These are phyloP conservation scores for Cladorrhinum samala DNA, from an alignment of 495 filamentous ascomycete species.

Conservation along the genomic window DNA sequence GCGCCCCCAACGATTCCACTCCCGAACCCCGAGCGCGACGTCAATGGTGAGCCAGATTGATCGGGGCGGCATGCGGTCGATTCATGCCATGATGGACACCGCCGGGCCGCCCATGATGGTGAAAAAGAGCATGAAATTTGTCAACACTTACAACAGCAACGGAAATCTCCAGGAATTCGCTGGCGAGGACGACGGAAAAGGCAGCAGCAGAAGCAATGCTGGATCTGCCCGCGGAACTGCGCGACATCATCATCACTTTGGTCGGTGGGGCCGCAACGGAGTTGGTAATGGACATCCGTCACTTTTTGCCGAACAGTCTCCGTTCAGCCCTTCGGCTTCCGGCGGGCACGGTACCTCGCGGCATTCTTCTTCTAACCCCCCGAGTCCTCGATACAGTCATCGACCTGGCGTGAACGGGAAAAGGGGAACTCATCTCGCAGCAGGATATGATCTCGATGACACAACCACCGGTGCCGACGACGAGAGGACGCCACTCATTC, in stretches of 20 bases:
- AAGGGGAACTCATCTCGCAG: slow-evolving; percentile 25
- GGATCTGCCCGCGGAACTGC: slow-evolving; percentile 60
- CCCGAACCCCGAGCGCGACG: slow-evolving; percentile 88
- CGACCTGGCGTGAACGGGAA: slow-evolving; percentile 20
- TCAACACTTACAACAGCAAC: slow-evolving; percentile 67
- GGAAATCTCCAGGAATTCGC: slow-evolving; percentile 50
- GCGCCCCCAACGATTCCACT: slow-evolving; percentile 80
- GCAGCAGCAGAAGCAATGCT: slow-evolving; percentile 50
- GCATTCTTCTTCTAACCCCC: slow-evolving; percentile 60
- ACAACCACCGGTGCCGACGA: slow-evolving; percentile 68
- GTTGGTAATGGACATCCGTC: slow-evolving; percentile 61
- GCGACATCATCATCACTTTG: slow-evolving; percentile 66
- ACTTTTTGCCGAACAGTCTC: slow-evolving; percentile 72
- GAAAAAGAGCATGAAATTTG: slow-evolving; percentile 98
- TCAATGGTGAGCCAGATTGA: slow-evolving; percentile 80
- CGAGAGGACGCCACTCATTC: slow-evolving; percentile 78
- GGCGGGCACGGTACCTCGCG: slow-evolving; percentile 37
- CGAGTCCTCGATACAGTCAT: slow-evolving; percentile 40
- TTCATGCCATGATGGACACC: slow-evolving; percentile 56
- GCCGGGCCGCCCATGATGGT: slow-evolving; percentile 60
- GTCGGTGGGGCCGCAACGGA: slow-evolving; percentile 58
- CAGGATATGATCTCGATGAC: slow-evolving; percentile 50
- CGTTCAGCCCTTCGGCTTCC: slow-evolving; percentile 41
- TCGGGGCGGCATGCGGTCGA: slow-evolving; percentile 55
- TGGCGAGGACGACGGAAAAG: slow-evolving; percentile 58